These are phyloP conservation scores for Coniochaeta prunicola DNA, from an alignment of 2,329 filamentous ascomycete species.

Conservation along the genomic window DNA sequence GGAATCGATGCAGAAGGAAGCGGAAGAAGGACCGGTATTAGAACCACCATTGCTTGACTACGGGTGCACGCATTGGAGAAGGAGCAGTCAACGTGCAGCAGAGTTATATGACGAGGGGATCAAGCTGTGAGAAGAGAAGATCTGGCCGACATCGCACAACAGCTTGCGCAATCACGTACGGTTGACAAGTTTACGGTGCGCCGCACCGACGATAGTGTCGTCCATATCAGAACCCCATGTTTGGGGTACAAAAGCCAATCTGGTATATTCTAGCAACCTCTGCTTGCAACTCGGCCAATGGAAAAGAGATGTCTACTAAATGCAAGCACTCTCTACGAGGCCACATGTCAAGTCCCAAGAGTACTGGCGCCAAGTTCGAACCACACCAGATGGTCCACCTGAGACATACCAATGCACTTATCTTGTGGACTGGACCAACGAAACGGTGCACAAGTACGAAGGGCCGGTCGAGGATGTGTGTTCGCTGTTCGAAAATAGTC, in stretches of 20 bases:
- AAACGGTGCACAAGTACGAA: not conserved
- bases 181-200: not conserved
- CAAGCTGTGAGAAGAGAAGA: not conserved
- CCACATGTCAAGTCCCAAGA: not conserved
- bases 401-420: not conserved
- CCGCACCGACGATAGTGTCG: not conserved
- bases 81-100: not conserved
- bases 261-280: not conserved
- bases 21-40: conserved; percentile 40
- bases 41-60: conserved; percentile 4
- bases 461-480: not conserved
- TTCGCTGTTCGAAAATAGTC: not conserved
- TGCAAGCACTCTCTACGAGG: not conserved
- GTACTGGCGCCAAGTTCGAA: not conserved
- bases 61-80: not conserved
- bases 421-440: not conserved
- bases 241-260: not conserved
- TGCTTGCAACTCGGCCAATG: not conserved
- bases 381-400: not conserved
- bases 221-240: not conserved
- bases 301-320: not conserved
- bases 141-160: not conserved
- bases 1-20: not conserved
- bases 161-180: not conserved
- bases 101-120: not conserved